These are phyloP conservation scores for Euclidium syriacum DNA, from an alignment of 345 rosid genomes.

Conservation along the genomic window DNA sequence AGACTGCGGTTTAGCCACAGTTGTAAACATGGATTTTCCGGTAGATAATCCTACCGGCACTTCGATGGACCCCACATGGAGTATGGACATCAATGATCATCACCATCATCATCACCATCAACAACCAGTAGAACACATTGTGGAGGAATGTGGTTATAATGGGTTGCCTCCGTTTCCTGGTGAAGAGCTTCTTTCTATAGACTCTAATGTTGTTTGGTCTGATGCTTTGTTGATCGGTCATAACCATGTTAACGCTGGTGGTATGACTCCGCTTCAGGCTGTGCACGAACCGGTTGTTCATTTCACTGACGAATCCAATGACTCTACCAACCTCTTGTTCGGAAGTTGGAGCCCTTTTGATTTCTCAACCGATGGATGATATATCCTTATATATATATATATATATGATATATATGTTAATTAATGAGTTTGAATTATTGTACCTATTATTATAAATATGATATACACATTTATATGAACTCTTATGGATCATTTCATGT, in stretches of 20 bases:
- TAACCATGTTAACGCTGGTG: constrained; percentile 19
- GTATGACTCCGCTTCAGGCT: constrained; percentile 11
- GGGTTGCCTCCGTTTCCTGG: constrained; percentile 36
- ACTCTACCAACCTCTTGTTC: constrained; percentile 32
- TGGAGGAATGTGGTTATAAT: constrained; percentile 29
- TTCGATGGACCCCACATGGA: constrained; percentile 23
- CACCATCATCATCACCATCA: constrained; percentile 19
- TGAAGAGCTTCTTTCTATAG: constrained; percentile 31
- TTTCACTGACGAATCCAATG: constrained; percentile 22
- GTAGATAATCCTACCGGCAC: not conserved
- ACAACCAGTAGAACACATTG: constrained; percentile 22
- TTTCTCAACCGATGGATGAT: constrained; percentile 24
- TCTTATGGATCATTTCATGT: constrained; percentile 13
- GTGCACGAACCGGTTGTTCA: constrained; percentile 24
- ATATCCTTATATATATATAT: constrained; percentile 3
- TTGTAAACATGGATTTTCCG: not conserved
- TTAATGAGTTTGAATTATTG: constrained; percentile 3
- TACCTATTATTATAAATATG: constrained; percentile 18
- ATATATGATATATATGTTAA: not conserved
- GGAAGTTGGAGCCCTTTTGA: constrained; percentile 38
- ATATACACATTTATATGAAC: constrained; percentile 16
- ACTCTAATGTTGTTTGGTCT: constrained; percentile 27
- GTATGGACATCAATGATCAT: constrained; percentile 13
- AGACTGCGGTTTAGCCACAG: not conserved
- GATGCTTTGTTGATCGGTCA: constrained; percentile 25